Base-by-base conservation (phyloP, 2,329 filamentous ascomycete species). In the Cladosporium halotolerans region DNA sequence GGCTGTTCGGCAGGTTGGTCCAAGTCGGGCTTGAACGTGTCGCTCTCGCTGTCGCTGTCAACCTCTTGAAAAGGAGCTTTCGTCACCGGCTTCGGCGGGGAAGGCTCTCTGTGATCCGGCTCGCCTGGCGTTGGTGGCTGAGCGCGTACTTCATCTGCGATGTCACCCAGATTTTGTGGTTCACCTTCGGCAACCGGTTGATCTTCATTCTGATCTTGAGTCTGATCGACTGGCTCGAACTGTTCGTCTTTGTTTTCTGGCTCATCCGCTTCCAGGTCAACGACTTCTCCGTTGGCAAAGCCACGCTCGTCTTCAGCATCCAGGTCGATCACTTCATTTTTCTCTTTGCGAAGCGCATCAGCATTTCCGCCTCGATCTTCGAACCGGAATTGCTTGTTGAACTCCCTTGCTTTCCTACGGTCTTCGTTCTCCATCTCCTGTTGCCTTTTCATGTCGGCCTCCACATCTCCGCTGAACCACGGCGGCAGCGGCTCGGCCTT, bases 401-500 rank as follows among this genome's bases (percentile, higher is more conserved):
- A 70, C 53, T 81, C 78, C 60, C 79, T 80, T 56, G 83, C 70
- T 23, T 79, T 77, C 46, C 84, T 78, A 56, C 85, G 77, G 32
- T 73, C 69, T 52, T 70, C 65, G 23, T 66, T 64, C 49, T 76
- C 68, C 10, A 71, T 42, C 3, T 51, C 60, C 50, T 68, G 68
- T 51, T 75, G 71, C 33, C 67, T 66, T 28, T 62, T 62, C n/a
- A 91, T 82, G 54, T 90, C 86, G 2, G 71, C 65, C 19, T 78
- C 76, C 5, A 82, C 71, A 57, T 73, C 69, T 3, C 83, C 79
- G 2, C 73, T 72, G 63, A 93, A 79, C 88, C 88, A 93, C 0
- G 88, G 88, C 1, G 88, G 88, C 7, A 92, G 65, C 0, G 85
- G 84, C n/a, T 73, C 76, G 1, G 79, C 74, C 69, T 67, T 76